phyloP scores from a whole-genome alignment of 306 rosid species.

The Crotalaria pallida region DNA sequence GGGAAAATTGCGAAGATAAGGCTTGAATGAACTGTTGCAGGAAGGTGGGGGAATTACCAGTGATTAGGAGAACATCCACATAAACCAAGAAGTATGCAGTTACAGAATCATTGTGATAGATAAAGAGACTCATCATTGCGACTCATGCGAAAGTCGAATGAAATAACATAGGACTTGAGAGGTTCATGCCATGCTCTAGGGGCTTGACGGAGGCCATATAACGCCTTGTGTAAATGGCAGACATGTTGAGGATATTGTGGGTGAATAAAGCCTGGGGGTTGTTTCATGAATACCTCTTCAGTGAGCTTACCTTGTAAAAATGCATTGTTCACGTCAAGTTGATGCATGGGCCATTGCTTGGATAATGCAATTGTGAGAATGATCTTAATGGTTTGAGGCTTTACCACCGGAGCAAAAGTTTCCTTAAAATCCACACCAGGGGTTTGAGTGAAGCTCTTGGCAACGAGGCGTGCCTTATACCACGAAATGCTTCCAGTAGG shows the following conservation, averaged over 20 bases:
- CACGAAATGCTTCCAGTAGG: no score
- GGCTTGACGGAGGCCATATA: not conserved
- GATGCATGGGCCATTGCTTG: not conserved
- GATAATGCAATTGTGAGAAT: not conserved
- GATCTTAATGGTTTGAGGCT: not conserved
- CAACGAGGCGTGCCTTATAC: no score
- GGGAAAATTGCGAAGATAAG: fast-evolving
- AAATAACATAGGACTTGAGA: no score
- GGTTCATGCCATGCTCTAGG: not conserved
- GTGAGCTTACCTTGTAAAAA: no score
- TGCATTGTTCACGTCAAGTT: not conserved
- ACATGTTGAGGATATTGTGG: not conserved
- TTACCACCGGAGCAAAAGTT: no score
- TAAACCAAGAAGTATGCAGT: not conserved
- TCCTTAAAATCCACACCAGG: no score
- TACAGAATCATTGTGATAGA: no score
- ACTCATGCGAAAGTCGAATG: no score
- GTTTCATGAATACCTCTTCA: not conserved
- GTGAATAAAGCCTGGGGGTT: not conserved
- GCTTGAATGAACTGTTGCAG: no score
- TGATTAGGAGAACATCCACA: not conserved
- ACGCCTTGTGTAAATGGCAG: not conserved
- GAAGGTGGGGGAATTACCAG: not conserved
- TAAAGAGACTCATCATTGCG: no score
- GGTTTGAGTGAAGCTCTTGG: no score